Evolutionary conservation across 768 basidiomycete species (phyloP).

Genomic region (Rhizopogon vinicolor): DNA sequence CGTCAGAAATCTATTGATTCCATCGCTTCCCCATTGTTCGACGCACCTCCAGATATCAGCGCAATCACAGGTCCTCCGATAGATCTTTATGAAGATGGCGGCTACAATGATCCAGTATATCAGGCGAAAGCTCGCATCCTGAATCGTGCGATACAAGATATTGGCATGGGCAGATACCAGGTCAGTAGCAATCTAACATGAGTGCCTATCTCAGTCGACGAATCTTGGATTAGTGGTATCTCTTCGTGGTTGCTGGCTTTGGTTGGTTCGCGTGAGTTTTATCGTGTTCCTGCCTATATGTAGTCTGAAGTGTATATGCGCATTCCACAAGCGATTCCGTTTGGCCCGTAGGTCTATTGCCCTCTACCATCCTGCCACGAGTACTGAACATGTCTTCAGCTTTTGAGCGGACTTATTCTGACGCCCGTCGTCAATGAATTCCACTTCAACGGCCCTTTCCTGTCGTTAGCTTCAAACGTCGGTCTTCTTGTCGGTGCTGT

Average conservation of each 20-base stretch:
- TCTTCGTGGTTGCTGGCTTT: slow-evolving; percentile 36
- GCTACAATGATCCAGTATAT: slow-evolving; percentile 41
- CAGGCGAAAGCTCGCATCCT: slow-evolving; percentile 44
- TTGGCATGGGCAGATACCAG: slow-evolving; percentile 57
- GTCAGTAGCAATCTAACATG: slow-evolving; percentile 16
- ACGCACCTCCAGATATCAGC: background rate
- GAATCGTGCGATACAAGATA: slow-evolving; percentile 44
- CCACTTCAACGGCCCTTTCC: slow-evolving; percentile 39
- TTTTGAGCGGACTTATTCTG: slow-evolving; percentile 40
- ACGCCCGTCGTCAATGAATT: slow-evolving; percentile 47
- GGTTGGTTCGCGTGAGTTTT: slow-evolving; percentile 36
- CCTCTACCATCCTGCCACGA: background rate
- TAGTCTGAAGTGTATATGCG: background rate
- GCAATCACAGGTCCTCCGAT: background rate
- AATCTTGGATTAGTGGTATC: slow-evolving; percentile 24
- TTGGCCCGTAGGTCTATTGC: slow-evolving; percentile 30
- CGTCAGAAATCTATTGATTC: background rate
- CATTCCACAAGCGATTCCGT: slow-evolving; percentile 19
- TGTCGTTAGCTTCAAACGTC: slow-evolving; percentile 47
- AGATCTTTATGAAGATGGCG: slow-evolving; percentile 31
- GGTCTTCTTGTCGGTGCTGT: slow-evolving; percentile 49
- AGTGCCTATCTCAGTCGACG: background rate
- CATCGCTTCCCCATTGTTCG: background rate
- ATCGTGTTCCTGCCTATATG: background rate
- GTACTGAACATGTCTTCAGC: slow-evolving; percentile 18